These are phyloP conservation scores for Ceratocystis papillata DNA, from an alignment of 2,329 filamentous ascomycete genomes.

Conservation along the genomic window DNA sequence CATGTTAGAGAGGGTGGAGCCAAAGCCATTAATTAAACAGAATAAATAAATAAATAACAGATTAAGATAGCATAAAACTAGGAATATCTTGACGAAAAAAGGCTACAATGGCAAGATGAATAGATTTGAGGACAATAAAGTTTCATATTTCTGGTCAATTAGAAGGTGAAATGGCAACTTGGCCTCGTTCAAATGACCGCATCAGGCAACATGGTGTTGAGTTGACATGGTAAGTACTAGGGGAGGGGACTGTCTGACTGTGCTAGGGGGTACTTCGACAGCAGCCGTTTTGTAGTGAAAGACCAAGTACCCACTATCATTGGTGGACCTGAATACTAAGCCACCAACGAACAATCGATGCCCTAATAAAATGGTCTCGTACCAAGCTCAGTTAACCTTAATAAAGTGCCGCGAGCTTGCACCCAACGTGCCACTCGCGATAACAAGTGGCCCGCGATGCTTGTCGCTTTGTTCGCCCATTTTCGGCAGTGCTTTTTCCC, in stretches of 20 bases:
- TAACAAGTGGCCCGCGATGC: not conserved
- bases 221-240: not conserved
- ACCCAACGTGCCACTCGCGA: too few species aligned
- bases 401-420: too few species aligned
- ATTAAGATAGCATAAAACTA: not conserved
- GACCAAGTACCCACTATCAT: not conserved
- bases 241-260: not conserved
- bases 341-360: not conserved
- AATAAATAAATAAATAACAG: not conserved
- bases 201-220: not conserved
- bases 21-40: not conserved
- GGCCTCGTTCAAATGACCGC: not conserved
- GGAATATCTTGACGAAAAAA: not conserved
- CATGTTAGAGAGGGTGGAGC: not conserved
- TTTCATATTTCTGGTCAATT: not conserved
- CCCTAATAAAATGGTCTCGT: not conserved
- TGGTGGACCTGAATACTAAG: not conserved
- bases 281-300: not conserved
- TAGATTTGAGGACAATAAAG: not conserved
- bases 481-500: not conserved
- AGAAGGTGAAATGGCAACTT: not conserved
- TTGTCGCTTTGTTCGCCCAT: not conserved
- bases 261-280: not conserved
- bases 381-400: too few species aligned
- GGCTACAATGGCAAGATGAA: not conserved